A percentile compares a stretch with the other conserved stretches of the same genome.
Conservation (phyloP, 78 protist genomes). For the Isochrysis galbana region DNA sequence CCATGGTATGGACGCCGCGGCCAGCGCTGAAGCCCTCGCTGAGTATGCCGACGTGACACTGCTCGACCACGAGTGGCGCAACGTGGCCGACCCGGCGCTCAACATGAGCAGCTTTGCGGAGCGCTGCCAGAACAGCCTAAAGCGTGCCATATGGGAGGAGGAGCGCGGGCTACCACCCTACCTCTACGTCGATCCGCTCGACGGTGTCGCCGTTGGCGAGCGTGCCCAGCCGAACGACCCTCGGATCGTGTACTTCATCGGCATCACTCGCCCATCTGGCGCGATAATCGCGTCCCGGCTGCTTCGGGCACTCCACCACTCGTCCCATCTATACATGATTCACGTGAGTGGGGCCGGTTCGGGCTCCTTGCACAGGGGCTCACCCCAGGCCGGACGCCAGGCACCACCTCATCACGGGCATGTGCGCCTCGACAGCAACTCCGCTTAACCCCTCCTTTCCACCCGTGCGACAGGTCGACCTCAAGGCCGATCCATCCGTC, state of each 20-base stretch:
- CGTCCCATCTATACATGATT: neutral
- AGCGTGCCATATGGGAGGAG: neutral
- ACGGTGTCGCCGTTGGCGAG: neutral
- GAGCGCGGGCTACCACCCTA: neutral
- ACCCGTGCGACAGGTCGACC: too few relatives aligned
- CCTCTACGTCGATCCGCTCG: neutral
- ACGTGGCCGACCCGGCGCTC: neutral
- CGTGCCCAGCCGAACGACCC: neutral
- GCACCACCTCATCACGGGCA: too few relatives aligned
- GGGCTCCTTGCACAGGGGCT: too few relatives aligned
- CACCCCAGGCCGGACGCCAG: too few relatives aligned
- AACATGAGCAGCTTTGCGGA: neutral
- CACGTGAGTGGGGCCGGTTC: too few relatives aligned
- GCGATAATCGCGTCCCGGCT: neutral
- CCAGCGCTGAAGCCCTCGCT: neutral
- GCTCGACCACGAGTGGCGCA: neutral
- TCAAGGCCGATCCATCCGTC: neutral
- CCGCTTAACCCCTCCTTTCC: too few relatives aligned
- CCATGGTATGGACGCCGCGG: neutral
- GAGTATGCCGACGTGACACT: neutral
- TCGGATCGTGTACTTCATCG: slow-evolving; percentile 8
- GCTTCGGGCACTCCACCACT: slow-evolving; percentile 1
- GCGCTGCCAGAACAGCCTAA: neutral
- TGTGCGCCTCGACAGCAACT: too few relatives aligned
- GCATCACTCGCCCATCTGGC: neutral